phyloP scores from a whole-genome alignment of 164 flowering plant species.

The Euptelea pleiosperma region DNA sequence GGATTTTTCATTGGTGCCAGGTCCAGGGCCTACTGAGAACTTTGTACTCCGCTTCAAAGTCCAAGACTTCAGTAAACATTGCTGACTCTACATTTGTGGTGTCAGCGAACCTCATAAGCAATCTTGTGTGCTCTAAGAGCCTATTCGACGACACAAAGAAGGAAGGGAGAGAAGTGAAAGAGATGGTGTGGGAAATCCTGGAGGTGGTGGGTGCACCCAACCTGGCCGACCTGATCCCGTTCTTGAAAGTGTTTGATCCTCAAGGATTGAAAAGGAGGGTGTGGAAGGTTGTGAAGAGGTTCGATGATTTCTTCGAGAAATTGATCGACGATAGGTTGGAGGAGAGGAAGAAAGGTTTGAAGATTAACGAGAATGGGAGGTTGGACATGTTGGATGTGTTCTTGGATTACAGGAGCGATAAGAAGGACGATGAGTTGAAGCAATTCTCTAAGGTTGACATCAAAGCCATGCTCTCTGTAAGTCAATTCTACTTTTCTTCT shows the following conservation, averaged over 20 bases:
- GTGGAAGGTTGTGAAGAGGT: conserved; percentile 24
- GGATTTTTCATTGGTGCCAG: conserved; percentile 9
- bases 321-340: conserved; percentile 31
- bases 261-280: conserved; percentile 30
- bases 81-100: conserved; percentile 26
- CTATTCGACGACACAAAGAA: conserved; percentile 24
- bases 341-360: conserved; percentile 23
- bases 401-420: conserved; percentile 28
- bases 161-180: conserved; percentile 28
- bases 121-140: conserved; percentile 30
- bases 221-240: conserved; percentile 30
- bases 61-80: conserved; percentile 17
- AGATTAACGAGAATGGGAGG: conserved; percentile 28
- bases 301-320: conserved; percentile 34
- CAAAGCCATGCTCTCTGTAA: conserved; percentile 34
- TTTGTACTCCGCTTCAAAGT: conserved; percentile 12
- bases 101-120: conserved; percentile 28
- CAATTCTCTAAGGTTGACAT: conserved; percentile 30
- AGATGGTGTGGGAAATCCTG: conserved; percentile 32
- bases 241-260: conserved; percentile 27
- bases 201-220: conserved; percentile 31
- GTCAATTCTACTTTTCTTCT: not conserved
- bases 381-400: conserved; percentile 34
- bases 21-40: conserved; percentile 17
- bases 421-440: conserved; percentile 29